Evolutionary conservation across 257 asterid genomes (phyloP).

Genomic region (Nicotiana tomentosiformis): DNA sequence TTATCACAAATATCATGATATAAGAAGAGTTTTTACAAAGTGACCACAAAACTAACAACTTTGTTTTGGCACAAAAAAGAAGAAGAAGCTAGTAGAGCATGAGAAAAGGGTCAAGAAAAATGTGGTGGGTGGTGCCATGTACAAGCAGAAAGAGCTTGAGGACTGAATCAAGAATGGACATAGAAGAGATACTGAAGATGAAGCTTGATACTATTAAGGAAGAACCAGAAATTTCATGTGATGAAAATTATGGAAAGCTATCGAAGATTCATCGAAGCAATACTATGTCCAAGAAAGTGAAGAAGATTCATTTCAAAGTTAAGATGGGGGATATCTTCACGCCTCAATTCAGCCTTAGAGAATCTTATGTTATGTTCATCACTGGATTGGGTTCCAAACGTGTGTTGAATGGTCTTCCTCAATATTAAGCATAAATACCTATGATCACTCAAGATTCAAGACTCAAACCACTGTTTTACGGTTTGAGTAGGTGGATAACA

Average conservation of each 20-base stretch:
- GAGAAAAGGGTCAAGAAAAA: constrained; percentile 25
- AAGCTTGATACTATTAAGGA: constrained; percentile 63
- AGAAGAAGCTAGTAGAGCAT: not conserved
- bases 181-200: constrained; percentile 62
- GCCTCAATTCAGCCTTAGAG: constrained; percentile 40
- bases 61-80: not conserved
- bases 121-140: constrained; percentile 46
- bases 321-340: constrained; percentile 33
- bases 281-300: constrained; percentile 12
- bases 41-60: not conserved
- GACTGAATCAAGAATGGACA: constrained; percentile 43
- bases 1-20: not conserved
- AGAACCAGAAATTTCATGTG: constrained; percentile 32
- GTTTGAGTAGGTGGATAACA: no score
- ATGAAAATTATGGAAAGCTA: constrained; percentile 18
- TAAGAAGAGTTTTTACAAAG: not conserved
- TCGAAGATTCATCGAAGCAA: constrained; percentile 7
- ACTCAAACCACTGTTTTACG: no score
- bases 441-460: no score
- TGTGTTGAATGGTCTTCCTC: constrained; percentile 43
- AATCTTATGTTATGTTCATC: constrained; percentile 51
- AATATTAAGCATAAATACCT: constrained; percentile 6
- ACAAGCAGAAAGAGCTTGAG: constrained; percentile 32
- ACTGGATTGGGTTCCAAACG: constrained; percentile 46
- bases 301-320: constrained; percentile 36